Percentiles rank a stretch among this genome's conserved stretches.
phyloP scores from a whole-genome alignment of 495 filamentous ascomycete species.

The Penicillium salamii region DNA sequence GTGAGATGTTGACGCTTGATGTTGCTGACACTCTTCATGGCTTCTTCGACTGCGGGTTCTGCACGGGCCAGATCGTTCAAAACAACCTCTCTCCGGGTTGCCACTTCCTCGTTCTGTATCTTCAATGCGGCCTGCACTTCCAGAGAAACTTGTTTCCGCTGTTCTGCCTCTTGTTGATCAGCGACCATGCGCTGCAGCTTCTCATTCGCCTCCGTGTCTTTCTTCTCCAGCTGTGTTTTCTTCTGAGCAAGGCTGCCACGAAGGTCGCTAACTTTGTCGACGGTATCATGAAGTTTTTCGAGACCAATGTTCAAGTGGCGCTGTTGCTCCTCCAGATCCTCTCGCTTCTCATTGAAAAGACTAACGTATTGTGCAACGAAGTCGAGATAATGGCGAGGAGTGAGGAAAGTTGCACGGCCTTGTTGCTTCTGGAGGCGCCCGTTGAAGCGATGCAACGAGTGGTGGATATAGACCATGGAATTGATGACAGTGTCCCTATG shows the following conservation, averaged over 20 bases:
- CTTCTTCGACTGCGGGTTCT: conserved; percentile 89
- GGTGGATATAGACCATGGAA: conserved; percentile 97
- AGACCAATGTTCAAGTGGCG: conserved; percentile 96
- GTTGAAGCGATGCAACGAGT: conserved; percentile 90
- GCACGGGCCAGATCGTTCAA: conserved; percentile 83
- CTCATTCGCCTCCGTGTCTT: conserved; percentile 93
- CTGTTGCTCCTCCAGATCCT: conserved; percentile 97
- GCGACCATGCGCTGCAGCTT: conserved; percentile 96
- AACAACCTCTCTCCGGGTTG: conserved; percentile 78
- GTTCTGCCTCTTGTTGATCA: conserved; percentile 93
- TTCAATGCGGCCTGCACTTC: conserved; percentile 85
- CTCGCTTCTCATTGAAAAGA: conserved; percentile 96
- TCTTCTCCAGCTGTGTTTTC: conserved; percentile 86
- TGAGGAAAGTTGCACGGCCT: conserved; percentile 85
- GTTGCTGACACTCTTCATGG: conserved; percentile 91
- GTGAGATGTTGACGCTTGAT: conserved; percentile 97
- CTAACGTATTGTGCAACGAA: conserved; percentile 98
- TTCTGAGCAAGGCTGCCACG: conserved; percentile 88
- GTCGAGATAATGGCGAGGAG: conserved; percentile 94
- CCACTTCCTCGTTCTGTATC: conserved; percentile 86
- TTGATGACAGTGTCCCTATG: conserved; percentile 92
- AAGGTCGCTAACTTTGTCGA: conserved; percentile 94
- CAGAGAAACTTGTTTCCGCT: conserved; percentile 79
- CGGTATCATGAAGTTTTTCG: conserved; percentile 95
- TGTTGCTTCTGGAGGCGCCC: conserved; percentile 85